Conservation (phyloP, 768 basidiomycete genomes). For the Antrodiella citrinella region DNA sequence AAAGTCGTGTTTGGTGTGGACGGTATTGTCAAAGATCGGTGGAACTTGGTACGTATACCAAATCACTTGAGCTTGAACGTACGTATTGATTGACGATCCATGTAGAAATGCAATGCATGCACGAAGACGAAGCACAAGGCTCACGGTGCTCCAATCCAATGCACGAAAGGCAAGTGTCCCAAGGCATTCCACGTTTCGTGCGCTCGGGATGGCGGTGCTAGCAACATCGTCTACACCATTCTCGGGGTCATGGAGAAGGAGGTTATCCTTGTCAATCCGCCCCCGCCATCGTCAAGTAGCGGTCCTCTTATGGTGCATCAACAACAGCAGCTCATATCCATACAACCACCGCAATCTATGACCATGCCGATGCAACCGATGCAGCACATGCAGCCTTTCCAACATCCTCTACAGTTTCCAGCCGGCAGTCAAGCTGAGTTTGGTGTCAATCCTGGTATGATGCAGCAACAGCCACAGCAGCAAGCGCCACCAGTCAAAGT, state of each 20-base stretch:
- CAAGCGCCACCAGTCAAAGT: conserved; percentile 61
- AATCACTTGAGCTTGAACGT: background rate
- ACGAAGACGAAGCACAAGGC: conserved; percentile 54
- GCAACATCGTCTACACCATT: conserved; percentile 52
- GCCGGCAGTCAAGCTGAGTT: too few species aligned
- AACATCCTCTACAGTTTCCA: too few species aligned
- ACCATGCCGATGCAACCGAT: too few species aligned
- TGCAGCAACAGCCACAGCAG: background rate
- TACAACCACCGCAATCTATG: too few species aligned
- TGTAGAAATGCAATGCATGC: conserved; percentile 89
- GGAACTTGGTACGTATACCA: conserved; percentile 73
- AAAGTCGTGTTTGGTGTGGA: conserved; percentile 76
- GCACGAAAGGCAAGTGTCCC: conserved; percentile 89
- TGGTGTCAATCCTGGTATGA: background rate
- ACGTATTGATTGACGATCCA: background rate
- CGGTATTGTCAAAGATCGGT: conserved; percentile 82
- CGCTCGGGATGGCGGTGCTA: conserved; percentile 49
- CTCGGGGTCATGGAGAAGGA: conserved; percentile 75
- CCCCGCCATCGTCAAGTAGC: conserved; percentile 3
- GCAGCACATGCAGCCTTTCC: too few species aligned
- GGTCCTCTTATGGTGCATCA: conserved; percentile 11
- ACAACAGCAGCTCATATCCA: too few species aligned
- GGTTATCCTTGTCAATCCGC: conserved; percentile 51
- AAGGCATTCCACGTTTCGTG: conserved; percentile 93
- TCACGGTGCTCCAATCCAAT: conserved; percentile 84